Conservation (phyloP, 1,284 basidiomycete genomes). For the Melampsora larici-populina region DNA sequence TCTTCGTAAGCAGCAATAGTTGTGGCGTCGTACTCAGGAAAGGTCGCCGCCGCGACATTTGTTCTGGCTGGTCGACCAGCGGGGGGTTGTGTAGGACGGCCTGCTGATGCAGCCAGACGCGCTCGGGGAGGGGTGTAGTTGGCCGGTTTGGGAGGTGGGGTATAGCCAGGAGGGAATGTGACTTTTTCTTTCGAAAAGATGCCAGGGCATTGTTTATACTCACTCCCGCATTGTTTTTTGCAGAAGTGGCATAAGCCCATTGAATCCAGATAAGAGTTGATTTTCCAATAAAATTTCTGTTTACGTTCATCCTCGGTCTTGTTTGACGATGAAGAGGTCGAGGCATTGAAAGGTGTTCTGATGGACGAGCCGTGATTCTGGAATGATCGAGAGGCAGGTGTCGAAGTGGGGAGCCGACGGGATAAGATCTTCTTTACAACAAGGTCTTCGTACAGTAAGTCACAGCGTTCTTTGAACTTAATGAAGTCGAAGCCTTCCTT, state of each 20-base stretch:
- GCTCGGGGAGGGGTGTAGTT: too few species aligned
- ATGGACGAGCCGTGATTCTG: background rate
- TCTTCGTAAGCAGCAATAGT: too few species aligned
- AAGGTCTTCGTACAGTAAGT: background rate
- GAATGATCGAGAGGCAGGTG: background rate
- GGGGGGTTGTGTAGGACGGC: background rate
- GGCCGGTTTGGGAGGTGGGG: background rate
- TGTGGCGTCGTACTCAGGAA: background rate
- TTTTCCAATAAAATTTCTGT: conserved; percentile 5
- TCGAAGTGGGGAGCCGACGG: background rate
- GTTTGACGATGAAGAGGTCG: too few species aligned
- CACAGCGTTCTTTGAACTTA: background rate
- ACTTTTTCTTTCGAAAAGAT: background rate
- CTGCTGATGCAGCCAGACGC: background rate
- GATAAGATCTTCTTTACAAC: background rate
- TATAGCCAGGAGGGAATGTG: background rate
- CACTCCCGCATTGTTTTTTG: background rate
- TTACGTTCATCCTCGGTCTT: too few species aligned
- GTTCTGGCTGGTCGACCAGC: background rate
- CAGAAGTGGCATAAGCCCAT: background rate
- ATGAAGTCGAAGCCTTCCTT: background rate
- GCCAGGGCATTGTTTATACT: background rate
- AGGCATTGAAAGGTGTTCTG: too few species aligned
- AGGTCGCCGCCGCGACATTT: too few species aligned
- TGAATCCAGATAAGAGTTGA: conserved; percentile 4